These are phyloP conservation scores for Priceomyces castillae DNA, from an alignment of 805 yeast genomes.

Conservation along the genomic window DNA sequence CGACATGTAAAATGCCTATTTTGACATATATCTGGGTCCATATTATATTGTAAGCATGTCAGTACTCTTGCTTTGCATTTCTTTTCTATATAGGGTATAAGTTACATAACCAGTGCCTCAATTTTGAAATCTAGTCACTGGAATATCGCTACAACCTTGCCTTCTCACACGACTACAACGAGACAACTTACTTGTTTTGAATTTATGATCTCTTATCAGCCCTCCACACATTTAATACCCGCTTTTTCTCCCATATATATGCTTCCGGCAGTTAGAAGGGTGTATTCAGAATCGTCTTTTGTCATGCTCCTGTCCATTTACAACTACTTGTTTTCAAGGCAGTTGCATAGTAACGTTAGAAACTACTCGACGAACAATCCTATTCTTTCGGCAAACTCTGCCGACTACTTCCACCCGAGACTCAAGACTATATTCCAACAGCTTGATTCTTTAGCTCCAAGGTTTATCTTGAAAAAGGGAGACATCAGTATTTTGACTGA, in stretches of 20 bases:
- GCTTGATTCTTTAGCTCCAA: conserved; percentile 62
- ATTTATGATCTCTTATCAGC: conserved; percentile 1
- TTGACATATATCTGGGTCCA: background rate
- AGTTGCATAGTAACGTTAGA: conserved; percentile 7
- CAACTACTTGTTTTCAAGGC: conserved; percentile 20
- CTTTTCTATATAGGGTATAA: too few relatives aligned
- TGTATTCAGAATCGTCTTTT: background rate
- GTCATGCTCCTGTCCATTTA: conserved; percentile 26
- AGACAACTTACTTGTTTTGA: background rate
- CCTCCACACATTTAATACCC: background rate
- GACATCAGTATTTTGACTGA: conserved; percentile 60
- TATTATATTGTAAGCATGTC: background rate
- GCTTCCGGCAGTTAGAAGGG: conserved; percentile 2
- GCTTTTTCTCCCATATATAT: conserved; percentile 1
- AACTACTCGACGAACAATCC: conserved; percentile 29
- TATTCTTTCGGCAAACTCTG: conserved; percentile 14
- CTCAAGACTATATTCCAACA: conserved; percentile 45
- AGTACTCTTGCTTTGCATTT: background rate
- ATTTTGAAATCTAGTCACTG: too few relatives aligned
- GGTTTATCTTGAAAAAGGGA: conserved; percentile 55
- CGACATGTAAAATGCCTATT: too few relatives aligned
- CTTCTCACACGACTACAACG: background rate
- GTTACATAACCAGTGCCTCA: too few relatives aligned
- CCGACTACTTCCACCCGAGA: conserved; percentile 42
- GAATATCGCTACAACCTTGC: background rate